phyloP scores from a whole-genome alignment of 2,329 filamentous ascomycete genomes.

The Alternaria sp. region DNA sequence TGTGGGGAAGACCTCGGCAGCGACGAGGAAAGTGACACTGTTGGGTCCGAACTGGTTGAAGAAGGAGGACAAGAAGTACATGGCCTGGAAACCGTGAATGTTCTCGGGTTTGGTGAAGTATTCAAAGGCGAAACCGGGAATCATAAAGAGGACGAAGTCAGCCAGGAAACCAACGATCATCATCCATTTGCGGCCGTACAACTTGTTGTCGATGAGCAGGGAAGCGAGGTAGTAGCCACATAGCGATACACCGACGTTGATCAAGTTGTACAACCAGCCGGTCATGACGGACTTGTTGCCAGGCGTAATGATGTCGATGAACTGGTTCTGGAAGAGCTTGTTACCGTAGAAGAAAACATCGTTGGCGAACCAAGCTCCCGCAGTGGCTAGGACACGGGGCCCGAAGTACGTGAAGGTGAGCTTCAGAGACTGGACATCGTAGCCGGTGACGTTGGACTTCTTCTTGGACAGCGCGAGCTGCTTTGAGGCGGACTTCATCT shows the following conservation, averaged over 20 bases:
- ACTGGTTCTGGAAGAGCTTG: slow-evolving; percentile 94
- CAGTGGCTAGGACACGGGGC: slow-evolving; percentile 82
- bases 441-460: slow-evolving; percentile 86
- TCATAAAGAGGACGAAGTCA: slow-evolving; percentile 91
- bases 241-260: slow-evolving; percentile 87
- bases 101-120: slow-evolving; percentile 77
- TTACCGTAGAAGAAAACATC: slow-evolving; percentile 99
- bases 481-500: slow-evolving; percentile 88
- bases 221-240: slow-evolving; percentile 89
- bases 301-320: slow-evolving; percentile 81
- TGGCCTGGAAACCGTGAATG: slow-evolving; percentile 91
- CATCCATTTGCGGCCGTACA: slow-evolving; percentile 96
- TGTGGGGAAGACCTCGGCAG: slow-evolving; percentile 95
- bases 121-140: slow-evolving; percentile 85
- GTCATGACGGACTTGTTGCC: slow-evolving; percentile 76
- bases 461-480: slow-evolving; percentile 84
- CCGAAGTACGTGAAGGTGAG: slow-evolving; percentile 84
- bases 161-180: slow-evolving; percentile 92
- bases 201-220: slow-evolving; percentile 91
- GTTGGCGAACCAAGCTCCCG: slow-evolving; percentile 92
- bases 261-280: slow-evolving; percentile 88
- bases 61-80: slow-evolving; percentile 98
- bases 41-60: slow-evolving; percentile 99
- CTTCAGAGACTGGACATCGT: slow-evolving; percentile 83
- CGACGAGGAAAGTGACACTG: slow-evolving; percentile 93